Percentiles rank a stretch among this genome's conserved stretches.
Evolutionary conservation across 208 protist species (phyloP).

Genomic region (Acanthamoeba healyi): DNA sequence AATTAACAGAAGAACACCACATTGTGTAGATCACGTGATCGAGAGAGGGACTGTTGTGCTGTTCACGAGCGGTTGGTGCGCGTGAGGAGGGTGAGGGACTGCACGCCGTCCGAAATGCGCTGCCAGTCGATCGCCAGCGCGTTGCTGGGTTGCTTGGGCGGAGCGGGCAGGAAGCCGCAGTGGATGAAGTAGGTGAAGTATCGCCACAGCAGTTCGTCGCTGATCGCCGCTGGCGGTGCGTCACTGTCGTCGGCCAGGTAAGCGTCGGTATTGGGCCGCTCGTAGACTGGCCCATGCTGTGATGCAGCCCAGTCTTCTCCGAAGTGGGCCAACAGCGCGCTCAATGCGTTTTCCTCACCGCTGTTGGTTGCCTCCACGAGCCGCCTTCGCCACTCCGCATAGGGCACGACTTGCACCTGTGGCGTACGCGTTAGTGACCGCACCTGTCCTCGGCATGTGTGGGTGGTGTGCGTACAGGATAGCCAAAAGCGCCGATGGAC

Average conservation of each 20-base stretch:
- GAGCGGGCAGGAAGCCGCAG: slow-evolving; percentile 43
- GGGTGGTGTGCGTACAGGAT: background rate
- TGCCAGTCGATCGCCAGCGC: slow-evolving; percentile 41
- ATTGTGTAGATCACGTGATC: too few species aligned
- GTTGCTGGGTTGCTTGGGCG: slow-evolving; percentile 35
- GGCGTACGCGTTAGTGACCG: too few species aligned
- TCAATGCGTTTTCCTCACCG: slow-evolving; percentile 48
- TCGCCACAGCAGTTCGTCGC: slow-evolving; percentile 17
- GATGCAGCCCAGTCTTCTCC: slow-evolving; percentile 36
- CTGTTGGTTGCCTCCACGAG: slow-evolving; percentile 6
- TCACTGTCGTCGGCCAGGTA: background rate
- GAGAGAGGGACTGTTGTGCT: background rate
- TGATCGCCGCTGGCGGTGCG: slow-evolving; percentile 2
- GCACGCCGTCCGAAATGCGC: slow-evolving; percentile 25
- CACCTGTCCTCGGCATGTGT: background rate
- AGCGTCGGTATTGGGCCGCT: slow-evolving; percentile 26
- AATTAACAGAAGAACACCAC: too few species aligned
- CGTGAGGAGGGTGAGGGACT: slow-evolving; percentile 34
- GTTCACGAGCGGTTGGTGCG: slow-evolving; percentile 42
- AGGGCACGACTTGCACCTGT: slow-evolving; percentile 35
- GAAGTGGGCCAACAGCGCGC: slow-evolving; percentile 2
- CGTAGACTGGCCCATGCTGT: slow-evolving; percentile 7
- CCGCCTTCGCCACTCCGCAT: background rate
- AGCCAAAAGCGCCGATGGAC: slow-evolving; percentile 31
- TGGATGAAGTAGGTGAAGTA: slow-evolving; percentile 65